Percentiles rank a stretch among this genome's conserved stretches.
phyloP scores from a whole-genome alignment of 768 basidiomycete species.

The Suillus occidentalis region DNA sequence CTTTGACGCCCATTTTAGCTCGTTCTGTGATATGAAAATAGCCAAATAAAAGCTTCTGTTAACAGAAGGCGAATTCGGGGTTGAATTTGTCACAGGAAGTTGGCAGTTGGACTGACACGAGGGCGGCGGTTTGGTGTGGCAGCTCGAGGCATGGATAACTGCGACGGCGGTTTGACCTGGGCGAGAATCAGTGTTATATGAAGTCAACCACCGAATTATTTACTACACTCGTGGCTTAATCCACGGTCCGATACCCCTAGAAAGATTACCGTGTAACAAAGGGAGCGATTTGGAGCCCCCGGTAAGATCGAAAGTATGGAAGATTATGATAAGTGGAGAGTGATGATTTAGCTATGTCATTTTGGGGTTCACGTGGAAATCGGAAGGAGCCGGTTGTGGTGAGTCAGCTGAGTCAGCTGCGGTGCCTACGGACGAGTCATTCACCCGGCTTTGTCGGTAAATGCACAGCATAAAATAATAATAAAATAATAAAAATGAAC shows the following conservation, averaged over 20 bases:
- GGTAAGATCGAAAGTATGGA: background rate
- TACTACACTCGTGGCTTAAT: background rate
- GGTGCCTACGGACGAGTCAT: slow-evolving; percentile 9
- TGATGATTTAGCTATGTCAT: background rate
- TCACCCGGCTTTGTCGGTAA: background rate
- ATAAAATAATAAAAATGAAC: background rate
- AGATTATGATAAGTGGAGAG: too few species aligned
- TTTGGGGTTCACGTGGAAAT: background rate
- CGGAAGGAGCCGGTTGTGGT: slow-evolving; percentile 10
- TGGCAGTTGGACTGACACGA: slow-evolving; percentile 3
- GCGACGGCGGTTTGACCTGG: slow-evolving; percentile 2
- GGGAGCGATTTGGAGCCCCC: background rate
- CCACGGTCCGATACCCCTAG: background rate
- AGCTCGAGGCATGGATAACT: background rate
- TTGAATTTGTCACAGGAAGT: background rate
- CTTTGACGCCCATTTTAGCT: slow-evolving; percentile 3
- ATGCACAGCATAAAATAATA: background rate
- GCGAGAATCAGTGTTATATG: slow-evolving; percentile 2
- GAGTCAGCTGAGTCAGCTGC: slow-evolving; percentile 23
- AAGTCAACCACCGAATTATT: background rate
- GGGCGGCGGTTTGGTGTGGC: background rate
- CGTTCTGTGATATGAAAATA: background rate
- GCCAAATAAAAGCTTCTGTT: background rate
- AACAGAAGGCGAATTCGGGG: background rate
- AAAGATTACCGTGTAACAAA: background rate